A percentile compares a stretch with the other conserved stretches of the same genome.
phyloP scores from a whole-genome alignment of 805 yeast species.

The Kluyveromyces starmeri region DNA sequence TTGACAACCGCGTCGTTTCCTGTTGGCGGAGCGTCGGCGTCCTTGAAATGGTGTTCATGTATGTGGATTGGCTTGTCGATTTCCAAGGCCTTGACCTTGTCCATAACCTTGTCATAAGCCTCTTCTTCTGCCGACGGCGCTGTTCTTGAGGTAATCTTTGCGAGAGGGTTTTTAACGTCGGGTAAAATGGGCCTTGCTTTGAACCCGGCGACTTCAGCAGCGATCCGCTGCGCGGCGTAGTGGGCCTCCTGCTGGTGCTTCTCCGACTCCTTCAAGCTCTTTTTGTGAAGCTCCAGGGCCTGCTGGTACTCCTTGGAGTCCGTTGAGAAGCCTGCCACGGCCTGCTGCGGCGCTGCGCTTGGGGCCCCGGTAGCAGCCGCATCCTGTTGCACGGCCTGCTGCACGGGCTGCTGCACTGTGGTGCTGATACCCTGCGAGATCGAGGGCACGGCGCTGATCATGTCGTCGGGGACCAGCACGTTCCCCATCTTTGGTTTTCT shows the following conservation, averaged over 20 bases:
- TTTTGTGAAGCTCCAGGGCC: conserved; percentile 52
- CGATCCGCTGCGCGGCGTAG: conserved; percentile 58
- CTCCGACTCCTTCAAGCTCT: conserved; percentile 50
- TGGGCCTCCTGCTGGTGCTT: conserved; percentile 75
- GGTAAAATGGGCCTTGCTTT: conserved; percentile 17
- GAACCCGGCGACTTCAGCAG: conserved; percentile 50
- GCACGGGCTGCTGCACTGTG: conserved; percentile 20
- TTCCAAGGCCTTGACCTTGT: conserved; percentile 32
- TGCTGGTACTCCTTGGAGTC: conserved; percentile 38
- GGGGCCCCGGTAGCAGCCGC: not conserved
- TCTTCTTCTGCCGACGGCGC: conserved; percentile 4
- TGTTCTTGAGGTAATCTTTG: not conserved
- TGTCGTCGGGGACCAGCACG: conserved; percentile 61
- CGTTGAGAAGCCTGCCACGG: conserved; percentile 28
- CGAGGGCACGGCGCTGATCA: conserved; percentile 49
- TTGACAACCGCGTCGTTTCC: conserved; percentile 12
- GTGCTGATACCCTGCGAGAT: conserved; percentile 62
- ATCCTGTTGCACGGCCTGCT: conserved; percentile 3
- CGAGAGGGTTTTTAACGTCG: conserved; percentile 36
- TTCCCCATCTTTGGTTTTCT: conserved; percentile 75
- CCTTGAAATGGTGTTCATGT: conserved; percentile 47
- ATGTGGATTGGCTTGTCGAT: conserved; percentile 67
- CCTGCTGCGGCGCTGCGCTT: conserved; percentile 28
- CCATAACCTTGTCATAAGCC: conserved; percentile 11
- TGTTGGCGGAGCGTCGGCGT: conserved; percentile 17